Conservation (phyloP, 495 filamentous ascomycete species). For the Penicillium parvum region DNA sequence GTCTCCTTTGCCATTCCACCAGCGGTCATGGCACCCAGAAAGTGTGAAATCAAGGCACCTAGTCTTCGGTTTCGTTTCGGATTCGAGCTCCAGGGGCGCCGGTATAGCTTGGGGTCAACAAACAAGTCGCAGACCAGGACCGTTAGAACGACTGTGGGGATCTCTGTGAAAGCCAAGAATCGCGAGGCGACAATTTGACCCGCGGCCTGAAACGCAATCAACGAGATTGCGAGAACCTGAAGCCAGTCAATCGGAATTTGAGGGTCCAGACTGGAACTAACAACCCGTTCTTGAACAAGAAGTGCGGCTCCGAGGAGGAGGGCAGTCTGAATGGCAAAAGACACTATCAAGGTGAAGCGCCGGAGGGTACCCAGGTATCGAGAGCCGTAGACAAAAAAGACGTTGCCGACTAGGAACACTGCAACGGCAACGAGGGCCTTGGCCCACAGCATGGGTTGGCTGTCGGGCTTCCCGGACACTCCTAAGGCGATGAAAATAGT, state of each 20-base stretch:
- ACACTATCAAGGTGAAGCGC: slow-evolving; percentile 39
- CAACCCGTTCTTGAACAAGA: slow-evolving; percentile 36
- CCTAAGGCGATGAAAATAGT: slow-evolving; percentile 9
- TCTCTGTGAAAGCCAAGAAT: slow-evolving; percentile 51
- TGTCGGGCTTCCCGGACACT: slow-evolving; percentile 4
- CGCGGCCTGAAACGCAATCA: slow-evolving; percentile 57
- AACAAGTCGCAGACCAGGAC: slow-evolving; percentile 43
- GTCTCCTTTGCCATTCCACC: no score
- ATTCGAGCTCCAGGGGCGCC: no score
- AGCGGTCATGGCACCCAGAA: no score
- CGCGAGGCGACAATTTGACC: slow-evolving; percentile 56
- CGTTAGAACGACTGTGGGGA: slow-evolving; percentile 58
- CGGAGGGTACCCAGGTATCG: slow-evolving; percentile 13
- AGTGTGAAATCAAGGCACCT: no score
- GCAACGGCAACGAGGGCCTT: slow-evolving; percentile 8
- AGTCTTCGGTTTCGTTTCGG: no score
- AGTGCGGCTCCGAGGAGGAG: slow-evolving; percentile 45
- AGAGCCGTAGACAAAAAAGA: slow-evolving; percentile 3
- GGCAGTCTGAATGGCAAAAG: slow-evolving; percentile 45
- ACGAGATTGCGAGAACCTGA: slow-evolving; percentile 29
- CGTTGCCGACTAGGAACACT: slow-evolving; percentile 7
- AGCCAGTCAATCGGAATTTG: neutral
- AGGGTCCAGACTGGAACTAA: neutral
- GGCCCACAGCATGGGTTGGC: slow-evolving; percentile 4
- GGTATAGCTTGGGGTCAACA: no score